phyloP scores from a whole-genome alignment of 169 alveolate genomes.

The Plasmodium inui region DNA sequence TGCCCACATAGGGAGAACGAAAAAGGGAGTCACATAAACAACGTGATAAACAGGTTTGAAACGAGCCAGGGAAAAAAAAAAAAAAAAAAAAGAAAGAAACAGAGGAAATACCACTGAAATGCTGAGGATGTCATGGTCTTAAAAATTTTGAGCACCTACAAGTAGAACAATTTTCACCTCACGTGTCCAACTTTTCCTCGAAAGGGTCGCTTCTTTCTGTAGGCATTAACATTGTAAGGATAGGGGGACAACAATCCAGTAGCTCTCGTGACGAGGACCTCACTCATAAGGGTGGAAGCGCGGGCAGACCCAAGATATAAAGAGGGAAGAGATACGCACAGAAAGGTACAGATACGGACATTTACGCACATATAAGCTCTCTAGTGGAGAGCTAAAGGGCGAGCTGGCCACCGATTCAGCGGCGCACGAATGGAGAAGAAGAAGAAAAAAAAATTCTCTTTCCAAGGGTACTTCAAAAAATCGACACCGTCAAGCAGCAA shows the following conservation, averaged over 20 bases:
- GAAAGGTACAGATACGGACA: no score
- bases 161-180: no score
- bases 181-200: neutral
- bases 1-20: neutral
- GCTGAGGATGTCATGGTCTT: neutral
- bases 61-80: neutral
- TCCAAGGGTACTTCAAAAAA: slow-evolving; percentile 28
- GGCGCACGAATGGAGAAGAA: slow-evolving; percentile 28
- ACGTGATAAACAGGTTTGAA: neutral
- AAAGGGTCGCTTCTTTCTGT: neutral
- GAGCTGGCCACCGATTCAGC: neutral
- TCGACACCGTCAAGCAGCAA: neutral
- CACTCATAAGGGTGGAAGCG: neutral
- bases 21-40: neutral
- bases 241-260: neutral
- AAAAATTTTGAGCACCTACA: no score
- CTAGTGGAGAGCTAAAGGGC: neutral
- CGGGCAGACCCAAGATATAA: neutral
- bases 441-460: slow-evolving; percentile 27
- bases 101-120: neutral
- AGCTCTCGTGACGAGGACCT: neutral
- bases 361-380: neutral
- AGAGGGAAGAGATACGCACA: no score
- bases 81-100: no score
- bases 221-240: neutral